phyloP scores from a whole-genome alignment of 1,139 yeast genomes.

The Nadsonia commutata region DNA sequence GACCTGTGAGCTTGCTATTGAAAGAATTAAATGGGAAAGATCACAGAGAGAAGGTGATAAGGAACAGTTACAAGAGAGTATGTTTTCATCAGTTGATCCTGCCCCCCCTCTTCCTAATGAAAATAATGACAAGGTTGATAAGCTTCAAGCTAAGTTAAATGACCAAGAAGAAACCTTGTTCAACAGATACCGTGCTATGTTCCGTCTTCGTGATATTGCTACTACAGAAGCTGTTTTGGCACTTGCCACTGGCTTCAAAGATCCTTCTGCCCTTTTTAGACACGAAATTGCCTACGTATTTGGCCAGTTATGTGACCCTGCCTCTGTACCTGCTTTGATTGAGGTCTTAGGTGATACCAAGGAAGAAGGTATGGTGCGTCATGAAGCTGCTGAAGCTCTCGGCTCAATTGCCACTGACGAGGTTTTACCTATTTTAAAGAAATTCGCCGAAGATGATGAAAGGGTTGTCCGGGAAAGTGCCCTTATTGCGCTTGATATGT shows the following conservation, averaged over 20 bases:
- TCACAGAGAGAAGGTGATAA: conserved; percentile 40
- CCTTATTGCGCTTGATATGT: conserved; percentile 93
- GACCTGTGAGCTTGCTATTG: conserved; percentile 95
- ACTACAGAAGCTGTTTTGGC: conserved; percentile 87
- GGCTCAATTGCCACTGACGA: conserved; percentile 97
- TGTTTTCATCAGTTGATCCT: conserved; percentile 85
- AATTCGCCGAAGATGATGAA: conserved; percentile 67
- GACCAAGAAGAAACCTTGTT: conserved; percentile 69
- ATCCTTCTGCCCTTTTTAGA: conserved; percentile 84
- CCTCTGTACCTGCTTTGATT: conserved; percentile 74
- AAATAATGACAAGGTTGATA: conserved; percentile 34
- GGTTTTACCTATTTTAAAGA: conserved; percentile 72
- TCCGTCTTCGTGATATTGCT: conserved; percentile 89
- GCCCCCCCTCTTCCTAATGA: conserved; percentile 81
- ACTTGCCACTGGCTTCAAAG: conserved; percentile 76
- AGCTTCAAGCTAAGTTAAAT: conserved; percentile 54
- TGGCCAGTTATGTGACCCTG: conserved; percentile 93
- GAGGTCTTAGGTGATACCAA: conserved; percentile 59
- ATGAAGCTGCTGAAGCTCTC: conserved; percentile 97
- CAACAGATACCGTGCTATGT: conserved; percentile 96
- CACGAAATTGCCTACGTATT: conserved; percentile 97
- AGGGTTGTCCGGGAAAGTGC: conserved; percentile 93
- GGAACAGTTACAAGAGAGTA: conserved; percentile 62
- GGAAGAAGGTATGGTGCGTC: conserved; percentile 98
- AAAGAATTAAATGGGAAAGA: conserved; percentile 84